Conservation (phyloP, 305 asterid genomes). For the Solanum aculeatissimum region DNA sequence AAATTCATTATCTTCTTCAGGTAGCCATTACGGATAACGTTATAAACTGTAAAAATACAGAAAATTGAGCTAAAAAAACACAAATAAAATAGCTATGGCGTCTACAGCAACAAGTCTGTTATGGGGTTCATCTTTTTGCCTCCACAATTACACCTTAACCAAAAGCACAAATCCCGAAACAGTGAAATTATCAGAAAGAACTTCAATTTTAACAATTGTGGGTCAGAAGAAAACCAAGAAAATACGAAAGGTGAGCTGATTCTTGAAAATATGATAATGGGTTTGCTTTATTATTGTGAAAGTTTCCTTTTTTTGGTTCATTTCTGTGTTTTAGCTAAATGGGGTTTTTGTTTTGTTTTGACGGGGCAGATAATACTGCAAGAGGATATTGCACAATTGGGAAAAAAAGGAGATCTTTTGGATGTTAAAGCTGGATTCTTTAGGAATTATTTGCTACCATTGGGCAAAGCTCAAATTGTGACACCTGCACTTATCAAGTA, state of each 20-base stretch:
- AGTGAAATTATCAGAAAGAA: constrained; percentile 14
- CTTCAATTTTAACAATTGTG: constrained; percentile 32
- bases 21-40: background rate
- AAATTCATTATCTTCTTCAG: background rate
- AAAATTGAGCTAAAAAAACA: background rate
- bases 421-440: constrained; percentile 83
- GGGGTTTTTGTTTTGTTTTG: background rate
- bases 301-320: background rate
- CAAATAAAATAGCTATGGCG: constrained; percentile 29
- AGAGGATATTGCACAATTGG: constrained; percentile 73
- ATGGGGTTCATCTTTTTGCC: constrained; percentile 66
- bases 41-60: background rate
- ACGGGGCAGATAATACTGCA: constrained; percentile 60
- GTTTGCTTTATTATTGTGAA: background rate
- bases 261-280: background rate
- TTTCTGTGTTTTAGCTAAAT: background rate
- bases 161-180: constrained; percentile 20
- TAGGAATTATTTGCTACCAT: constrained; percentile 63
- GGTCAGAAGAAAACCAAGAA: constrained; percentile 83
- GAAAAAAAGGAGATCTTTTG: constrained; percentile 75
- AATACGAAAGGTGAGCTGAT: constrained; percentile 44
- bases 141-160: constrained; percentile 30
- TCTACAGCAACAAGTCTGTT: constrained; percentile 42
- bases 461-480: constrained; percentile 76
- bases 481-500: constrained; percentile 76